These are phyloP conservation scores for Euphorbia pulcherrima DNA, from an alignment of 345 rosid genomes.

Conservation along the genomic window DNA sequence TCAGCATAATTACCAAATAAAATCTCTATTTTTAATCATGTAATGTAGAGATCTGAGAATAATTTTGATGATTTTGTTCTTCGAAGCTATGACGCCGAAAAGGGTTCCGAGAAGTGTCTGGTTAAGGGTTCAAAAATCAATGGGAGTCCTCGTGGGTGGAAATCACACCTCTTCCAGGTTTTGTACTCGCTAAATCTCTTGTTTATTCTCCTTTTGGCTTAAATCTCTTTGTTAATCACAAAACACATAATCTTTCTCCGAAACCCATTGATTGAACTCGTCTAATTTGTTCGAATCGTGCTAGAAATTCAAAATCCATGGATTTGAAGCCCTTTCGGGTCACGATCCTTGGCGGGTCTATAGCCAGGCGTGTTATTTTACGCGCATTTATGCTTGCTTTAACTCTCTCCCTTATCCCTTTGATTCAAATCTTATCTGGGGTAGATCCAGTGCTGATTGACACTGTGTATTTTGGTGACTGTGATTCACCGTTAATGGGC, in stretches of 20 bases:
- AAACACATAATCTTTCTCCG: background rate
- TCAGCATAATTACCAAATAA: no score
- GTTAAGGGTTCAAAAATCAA: conserved; percentile 62
- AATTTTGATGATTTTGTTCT: conserved; percentile 20
- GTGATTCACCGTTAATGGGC: conserved; percentile 39
- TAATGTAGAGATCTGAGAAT: conserved; percentile 25
- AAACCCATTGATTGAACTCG: background rate
- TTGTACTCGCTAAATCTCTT: conserved; percentile 65
- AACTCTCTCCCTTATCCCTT: conserved; percentile 53
- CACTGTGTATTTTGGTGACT: conserved; percentile 29
- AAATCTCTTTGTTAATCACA: conserved; percentile 29
- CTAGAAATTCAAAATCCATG: conserved; percentile 32
- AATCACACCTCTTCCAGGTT: conserved; percentile 99
- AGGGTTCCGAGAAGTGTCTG: conserved; percentile 60
- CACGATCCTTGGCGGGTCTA: conserved; percentile 44
- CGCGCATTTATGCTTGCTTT: conserved; percentile 50
- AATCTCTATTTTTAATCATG: background rate
- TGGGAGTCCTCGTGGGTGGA: conserved; percentile 97
- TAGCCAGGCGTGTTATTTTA: conserved; percentile 55
- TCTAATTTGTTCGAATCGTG: conserved; percentile 6
- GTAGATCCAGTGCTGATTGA: conserved; percentile 32
- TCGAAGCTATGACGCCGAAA: conserved; percentile 34
- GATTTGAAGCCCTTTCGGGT: conserved; percentile 42
- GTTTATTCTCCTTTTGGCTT: conserved; percentile 23
- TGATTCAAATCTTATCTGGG: conserved; percentile 46